These are phyloP conservation scores for Helianthus annuus DNA, from an alignment of 129 eudicot species.

Conservation along the genomic window DNA sequence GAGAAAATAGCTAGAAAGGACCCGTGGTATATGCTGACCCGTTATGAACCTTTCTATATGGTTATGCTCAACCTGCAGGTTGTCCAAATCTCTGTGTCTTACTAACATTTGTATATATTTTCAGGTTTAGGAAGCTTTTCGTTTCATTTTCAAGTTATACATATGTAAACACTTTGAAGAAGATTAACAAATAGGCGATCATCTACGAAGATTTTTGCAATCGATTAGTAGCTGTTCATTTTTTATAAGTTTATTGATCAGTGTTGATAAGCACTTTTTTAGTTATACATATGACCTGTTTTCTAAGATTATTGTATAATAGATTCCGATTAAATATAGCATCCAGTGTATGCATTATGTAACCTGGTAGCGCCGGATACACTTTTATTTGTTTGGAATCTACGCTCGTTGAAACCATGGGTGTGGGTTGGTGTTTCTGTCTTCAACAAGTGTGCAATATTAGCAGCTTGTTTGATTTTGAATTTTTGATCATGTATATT, in stretches of 20 bases:
- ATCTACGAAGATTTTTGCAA: neutral
- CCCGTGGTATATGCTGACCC: neutral
- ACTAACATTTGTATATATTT: neutral
- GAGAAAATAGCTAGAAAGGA: neutral
- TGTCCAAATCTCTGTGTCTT: neutral
- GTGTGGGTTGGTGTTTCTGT: neutral
- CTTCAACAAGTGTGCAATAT: neutral
- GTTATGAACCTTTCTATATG: no score
- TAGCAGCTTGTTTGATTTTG: no score
- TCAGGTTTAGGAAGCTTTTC: conserved; percentile 68
- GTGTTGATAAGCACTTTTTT: neutral
- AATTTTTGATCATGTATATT: neutral
- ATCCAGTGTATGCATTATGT: neutral
- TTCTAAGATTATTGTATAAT: neutral
- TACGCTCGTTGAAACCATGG: no score
- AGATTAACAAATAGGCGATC: conserved; percentile 31
- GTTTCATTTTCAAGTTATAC: conserved; percentile 61
- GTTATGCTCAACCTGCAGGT: no score
- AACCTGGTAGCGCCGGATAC: neutral
- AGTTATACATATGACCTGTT: neutral
- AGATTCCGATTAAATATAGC: neutral
- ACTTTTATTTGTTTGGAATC: neutral
- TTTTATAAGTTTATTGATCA: neutral
- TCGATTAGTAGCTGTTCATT: neutral
- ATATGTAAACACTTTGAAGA: conserved; percentile 58